Percentiles rank a stretch among this genome's conserved stretches.
phyloP scores from a whole-genome alignment of 176 grass and related monocot genomes.

The Miscanthus lutarioriparius region DNA sequence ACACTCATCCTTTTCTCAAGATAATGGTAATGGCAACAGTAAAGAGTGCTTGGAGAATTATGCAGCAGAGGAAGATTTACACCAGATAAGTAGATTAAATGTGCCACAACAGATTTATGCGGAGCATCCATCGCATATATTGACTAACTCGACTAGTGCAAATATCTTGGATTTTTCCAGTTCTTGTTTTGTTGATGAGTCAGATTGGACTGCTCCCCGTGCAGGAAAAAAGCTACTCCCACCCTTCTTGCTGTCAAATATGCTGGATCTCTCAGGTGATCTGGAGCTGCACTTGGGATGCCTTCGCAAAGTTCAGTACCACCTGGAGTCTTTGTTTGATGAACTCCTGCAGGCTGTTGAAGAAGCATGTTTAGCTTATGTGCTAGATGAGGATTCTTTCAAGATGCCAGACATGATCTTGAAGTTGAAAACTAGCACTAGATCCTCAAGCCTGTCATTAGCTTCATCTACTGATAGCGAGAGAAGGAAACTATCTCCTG shows the following conservation, averaged over 20 bases:
- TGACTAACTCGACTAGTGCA: conserved; percentile 27
- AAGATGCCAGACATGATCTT: neutral
- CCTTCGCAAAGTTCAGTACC: conserved; percentile 56
- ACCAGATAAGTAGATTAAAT: neutral
- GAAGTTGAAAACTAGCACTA: neutral
- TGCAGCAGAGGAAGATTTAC: conserved; percentile 18
- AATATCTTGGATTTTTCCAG: conserved; percentile 29
- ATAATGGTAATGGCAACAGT: conserved; percentile 27
- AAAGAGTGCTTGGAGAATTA: neutral
- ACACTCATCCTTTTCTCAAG: conserved; percentile 19
- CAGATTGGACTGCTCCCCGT: conserved; percentile 24
- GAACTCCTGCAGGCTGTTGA: conserved; percentile 26
- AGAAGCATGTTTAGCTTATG: conserved; percentile 16
- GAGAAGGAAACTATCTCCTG: conserved; percentile 21
- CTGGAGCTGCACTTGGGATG: conserved; percentile 40
- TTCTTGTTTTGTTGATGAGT: conserved; percentile 19
- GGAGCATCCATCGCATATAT: conserved; percentile 14
- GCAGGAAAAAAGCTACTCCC: conserved; percentile 23
- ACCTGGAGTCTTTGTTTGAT: conserved; percentile 45
- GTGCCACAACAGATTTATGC: conserved; percentile 2
- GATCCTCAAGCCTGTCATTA: neutral
- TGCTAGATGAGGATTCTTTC: conserved; percentile 35
- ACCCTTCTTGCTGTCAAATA: conserved; percentile 24
- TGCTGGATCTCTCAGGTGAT: conserved; percentile 59
- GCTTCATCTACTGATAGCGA: conserved; percentile 15